Percentiles rank a stretch among this genome's conserved stretches.
phyloP scores from a whole-genome alignment of 768 basidiomycete genomes.

The Auriculariales sp. region DNA sequence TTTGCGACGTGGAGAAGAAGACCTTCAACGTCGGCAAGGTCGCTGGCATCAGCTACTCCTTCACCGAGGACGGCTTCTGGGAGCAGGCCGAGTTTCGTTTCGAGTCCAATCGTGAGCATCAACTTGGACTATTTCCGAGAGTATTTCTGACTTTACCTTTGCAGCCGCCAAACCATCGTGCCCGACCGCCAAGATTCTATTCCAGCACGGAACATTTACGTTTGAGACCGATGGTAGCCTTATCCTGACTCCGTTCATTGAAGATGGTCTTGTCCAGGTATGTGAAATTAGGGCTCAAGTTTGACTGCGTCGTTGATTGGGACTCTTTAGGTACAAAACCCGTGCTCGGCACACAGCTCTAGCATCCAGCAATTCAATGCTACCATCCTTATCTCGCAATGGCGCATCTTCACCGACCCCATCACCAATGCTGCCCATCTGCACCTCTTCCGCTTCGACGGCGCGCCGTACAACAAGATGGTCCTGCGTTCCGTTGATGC shows the following conservation, averaged over 20 bases:
- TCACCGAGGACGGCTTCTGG: constrained; percentile 68
- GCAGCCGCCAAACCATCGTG: constrained; percentile 73
- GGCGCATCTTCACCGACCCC: constrained; percentile 63
- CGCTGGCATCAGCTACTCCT: constrained; percentile 79
- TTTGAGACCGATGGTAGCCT: constrained; percentile 70
- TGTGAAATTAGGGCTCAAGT: too few species aligned
- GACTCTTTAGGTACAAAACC: constrained; percentile 90
- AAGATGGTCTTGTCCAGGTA: constrained; percentile 87
- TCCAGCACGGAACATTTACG: constrained; percentile 73
- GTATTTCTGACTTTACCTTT: not conserved
- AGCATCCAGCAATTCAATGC: constrained; percentile 75
- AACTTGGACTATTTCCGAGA: not conserved
- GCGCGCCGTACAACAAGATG: constrained; percentile 1
- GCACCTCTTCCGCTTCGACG: constrained; percentile 40
- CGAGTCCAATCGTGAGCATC: constrained; percentile 59
- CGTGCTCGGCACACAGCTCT: constrained; percentile 79
- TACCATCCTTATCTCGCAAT: constrained; percentile 47
- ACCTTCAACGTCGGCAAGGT: constrained; percentile 74
- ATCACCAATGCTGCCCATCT: constrained; percentile 43
- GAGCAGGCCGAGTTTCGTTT: constrained; percentile 90
- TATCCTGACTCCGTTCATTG: constrained; percentile 46
- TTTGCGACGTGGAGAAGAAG: constrained; percentile 70
- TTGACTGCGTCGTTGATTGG: too few species aligned
- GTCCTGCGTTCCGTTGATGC: not conserved
- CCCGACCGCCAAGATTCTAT: constrained; percentile 76